Evolutionary conservation across 257 asterid species (phyloP), one percentile per base, ranked within the genome.

Genomic region (Handroanthus guayacan): DNA sequence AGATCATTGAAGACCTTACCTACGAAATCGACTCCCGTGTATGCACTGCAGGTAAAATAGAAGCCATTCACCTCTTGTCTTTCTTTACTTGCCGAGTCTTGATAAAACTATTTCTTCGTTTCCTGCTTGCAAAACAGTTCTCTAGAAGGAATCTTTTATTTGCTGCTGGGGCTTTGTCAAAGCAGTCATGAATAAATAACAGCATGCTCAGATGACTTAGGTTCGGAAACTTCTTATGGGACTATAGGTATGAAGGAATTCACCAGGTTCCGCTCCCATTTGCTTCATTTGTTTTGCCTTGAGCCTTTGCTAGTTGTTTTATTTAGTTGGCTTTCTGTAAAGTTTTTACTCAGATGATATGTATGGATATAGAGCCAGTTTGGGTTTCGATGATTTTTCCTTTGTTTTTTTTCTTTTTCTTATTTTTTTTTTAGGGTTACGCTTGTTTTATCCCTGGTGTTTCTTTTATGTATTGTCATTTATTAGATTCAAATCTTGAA

Each of bases 1-100:
- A 87, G 98, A 78, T 87, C 96, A 8, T 62, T 93, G 89, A 95
- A 93, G 92, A 92, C 97, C 13, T 70, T 85, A 45, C 81, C 84
- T 17, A 82, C 86, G 56, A 85, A 82, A 74, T 82, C 88, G 2
- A 85, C 84, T 38, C 86, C 86, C 9, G 86, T 85, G 52, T 82
- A 82, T 41, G 79, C 72, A 14, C 82, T 82, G 68, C 84, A 82
- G 84, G 88, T 82, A 73, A 69, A 25, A 12, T 31, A 66, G 45
- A 56, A 16, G 11, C 52, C 16, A 39, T 16, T 52, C 10, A 67
- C 69, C 67, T 55, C 43, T 67, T 58, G 37, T 62, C 60, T 36
- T 10, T 65, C 12, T 61, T 50, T 44, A 37, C 57, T 31, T 41
- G 12, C 57, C 70, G 3, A 51, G 13, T 51, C 69, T 66, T 76